Evolutionary conservation across 257 asterid genomes (phyloP).

Genomic region (Nicotiana knightiana): DNA sequence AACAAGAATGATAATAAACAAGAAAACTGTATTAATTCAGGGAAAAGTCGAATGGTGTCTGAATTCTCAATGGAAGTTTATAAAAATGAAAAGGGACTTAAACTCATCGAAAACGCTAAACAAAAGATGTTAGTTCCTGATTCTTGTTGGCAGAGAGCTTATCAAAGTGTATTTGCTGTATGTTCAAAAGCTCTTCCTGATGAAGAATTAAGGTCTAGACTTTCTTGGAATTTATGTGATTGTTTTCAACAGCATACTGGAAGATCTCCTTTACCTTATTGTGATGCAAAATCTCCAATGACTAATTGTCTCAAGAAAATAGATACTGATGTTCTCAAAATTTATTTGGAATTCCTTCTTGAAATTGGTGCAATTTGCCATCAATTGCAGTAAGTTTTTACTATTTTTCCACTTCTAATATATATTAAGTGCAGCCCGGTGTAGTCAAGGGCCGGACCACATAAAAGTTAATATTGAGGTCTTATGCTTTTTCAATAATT

Average conservation of each 20-base stretch:
- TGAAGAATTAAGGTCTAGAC: conserved; percentile 59
- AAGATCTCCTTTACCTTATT: conserved; percentile 49
- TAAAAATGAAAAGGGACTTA: conserved; percentile 39
- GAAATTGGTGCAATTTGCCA: conserved; percentile 78
- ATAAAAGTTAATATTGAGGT: not conserved
- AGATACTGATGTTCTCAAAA: conserved; percentile 36
- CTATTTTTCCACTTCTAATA: not conserved
- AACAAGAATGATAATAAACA: conserved; percentile 6
- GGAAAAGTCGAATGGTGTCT: conserved; percentile 19
- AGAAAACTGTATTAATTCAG: not conserved
- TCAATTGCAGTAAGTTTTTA: conserved; percentile 60
- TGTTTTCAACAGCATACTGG: conserved; percentile 77
- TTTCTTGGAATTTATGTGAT: conserved; percentile 81
- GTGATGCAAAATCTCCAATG: conserved; percentile 41
- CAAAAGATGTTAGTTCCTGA: conserved; percentile 34
- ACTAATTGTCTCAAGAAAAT: conserved; percentile 41
- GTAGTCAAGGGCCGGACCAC: too few relatives aligned
- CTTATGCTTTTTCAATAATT: not conserved
- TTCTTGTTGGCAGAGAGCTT: conserved; percentile 69
- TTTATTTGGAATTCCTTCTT: conserved; percentile 58
- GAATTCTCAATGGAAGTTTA: conserved; percentile 61
- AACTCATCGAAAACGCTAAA: conserved; percentile 45
- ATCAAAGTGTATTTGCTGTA: conserved; percentile 42
- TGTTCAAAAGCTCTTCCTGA: conserved; percentile 60
- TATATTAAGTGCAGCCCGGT: too few relatives aligned